Evolutionary conservation across 352 stramenopile species (phyloP), one percentile per base, ranked within the genome.

Genomic region (Globisporangium mamillatum): DNA sequence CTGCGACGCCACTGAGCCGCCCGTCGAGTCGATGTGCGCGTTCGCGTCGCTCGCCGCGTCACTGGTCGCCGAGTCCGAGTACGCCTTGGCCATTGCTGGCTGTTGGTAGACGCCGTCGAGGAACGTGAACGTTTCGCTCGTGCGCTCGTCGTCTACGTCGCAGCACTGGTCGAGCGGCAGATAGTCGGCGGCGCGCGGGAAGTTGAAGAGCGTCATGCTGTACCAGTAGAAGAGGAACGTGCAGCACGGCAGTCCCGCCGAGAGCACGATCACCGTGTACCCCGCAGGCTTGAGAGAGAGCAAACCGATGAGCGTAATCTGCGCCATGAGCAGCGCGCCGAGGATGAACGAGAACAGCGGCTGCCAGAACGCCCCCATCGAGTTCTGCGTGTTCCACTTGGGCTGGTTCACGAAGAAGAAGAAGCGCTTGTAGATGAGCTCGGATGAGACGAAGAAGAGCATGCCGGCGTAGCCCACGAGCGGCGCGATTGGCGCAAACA

Each of bases 401-500:
- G 81, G 75, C 22, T 79, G 76, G 67, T 87, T 88, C 52, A 94
- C 82, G 32, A 86, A 90, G 56, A 90, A 80, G 44, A 88, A 82
- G 56, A 84, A 86, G 60, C 84, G 81, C 38, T 83, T 84, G 68
- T 91, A 94, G 48, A 88, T 79, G 18, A 89, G 63, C 58, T 94
- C 86, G 12, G 86, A 79, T 16, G 85, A 81, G 25, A 77, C 58
- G 59, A 94, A 94, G 68, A 89, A 94, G 27, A 92, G 75, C 12
- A 72, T 71, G 5, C 75, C 81, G 50, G 86, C 81, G 67, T 87
- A 88, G 24, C 74, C 69, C 41, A 94, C 75, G 16, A 94, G 76
- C 64, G 86, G 86, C n/a, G 86, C 84, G 53, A 93, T 90, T 22
- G 84, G 75, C 32, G 84, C 74, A 57, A 92, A 93, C 18, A 89